Evolutionary conservation across 2,329 filamentous ascomycete genomes (phyloP).

Genomic region (Penicillium sp.): DNA sequence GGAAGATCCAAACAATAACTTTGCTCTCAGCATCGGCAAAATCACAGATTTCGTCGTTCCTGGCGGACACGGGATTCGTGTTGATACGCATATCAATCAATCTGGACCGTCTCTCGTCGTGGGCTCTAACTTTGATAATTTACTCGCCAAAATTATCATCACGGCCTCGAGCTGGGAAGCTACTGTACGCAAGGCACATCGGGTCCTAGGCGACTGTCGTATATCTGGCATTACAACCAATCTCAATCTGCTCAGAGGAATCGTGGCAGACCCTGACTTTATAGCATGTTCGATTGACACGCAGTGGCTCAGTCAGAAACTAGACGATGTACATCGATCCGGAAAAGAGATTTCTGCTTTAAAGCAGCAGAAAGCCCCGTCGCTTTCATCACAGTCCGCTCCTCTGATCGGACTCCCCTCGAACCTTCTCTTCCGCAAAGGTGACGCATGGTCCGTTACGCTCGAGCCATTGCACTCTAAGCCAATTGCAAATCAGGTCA

Average conservation of each 20-base stretch:
- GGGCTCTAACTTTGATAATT: conserved; percentile 53
- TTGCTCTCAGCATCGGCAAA: conserved; percentile 56
- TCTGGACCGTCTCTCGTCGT: conserved; percentile 41
- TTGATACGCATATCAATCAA: conserved; percentile 52
- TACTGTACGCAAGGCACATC: conserved; percentile 48
- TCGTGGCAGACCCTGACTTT: conserved; percentile 50
- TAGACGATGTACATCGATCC: conserved; percentile 37
- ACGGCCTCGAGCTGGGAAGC: conserved; percentile 51
- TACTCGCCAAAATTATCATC: conserved; percentile 56
- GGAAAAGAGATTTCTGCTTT: conserved; percentile 24
- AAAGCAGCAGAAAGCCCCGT: neutral
- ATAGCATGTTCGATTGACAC: conserved; percentile 47
- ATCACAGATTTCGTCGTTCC: conserved; percentile 52
- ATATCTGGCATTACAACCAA: conserved; percentile 57
- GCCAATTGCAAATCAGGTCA: conserved; percentile 18
- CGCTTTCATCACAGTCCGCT: conserved; percentile 7
- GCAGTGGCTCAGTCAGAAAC: conserved; percentile 52
- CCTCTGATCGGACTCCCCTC: conserved; percentile 23
- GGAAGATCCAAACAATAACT: conserved; percentile 50
- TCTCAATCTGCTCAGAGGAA: conserved; percentile 49
- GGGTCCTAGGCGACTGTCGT: conserved; percentile 51
- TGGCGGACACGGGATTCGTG: conserved; percentile 51
- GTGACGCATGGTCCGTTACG: conserved; percentile 53
- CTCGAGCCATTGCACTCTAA: conserved; percentile 35
- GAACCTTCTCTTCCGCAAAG: conserved; percentile 51